phyloP scores from a whole-genome alignment of 2,329 filamentous ascomycete species.

The Penicillium sp. region DNA sequence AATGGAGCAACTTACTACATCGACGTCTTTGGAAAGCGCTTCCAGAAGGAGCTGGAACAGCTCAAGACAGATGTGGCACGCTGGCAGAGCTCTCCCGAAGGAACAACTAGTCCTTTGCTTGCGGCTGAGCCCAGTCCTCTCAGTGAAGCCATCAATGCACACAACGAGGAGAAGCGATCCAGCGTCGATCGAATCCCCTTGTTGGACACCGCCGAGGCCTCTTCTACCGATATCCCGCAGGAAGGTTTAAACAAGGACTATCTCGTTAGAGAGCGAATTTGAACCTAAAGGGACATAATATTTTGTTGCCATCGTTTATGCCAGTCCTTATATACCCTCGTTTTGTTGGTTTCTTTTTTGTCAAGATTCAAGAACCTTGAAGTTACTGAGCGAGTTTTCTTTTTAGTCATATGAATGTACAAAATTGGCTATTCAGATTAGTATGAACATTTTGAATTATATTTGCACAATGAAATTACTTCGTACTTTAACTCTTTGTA shows the following conservation, averaged over 20 bases:
- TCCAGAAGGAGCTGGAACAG: constrained; percentile 92
- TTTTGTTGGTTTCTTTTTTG: not conserved
- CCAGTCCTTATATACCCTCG: constrained; percentile 7
- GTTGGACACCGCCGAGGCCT: constrained; percentile 31
- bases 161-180: constrained; percentile 22
- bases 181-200: constrained; percentile 39
- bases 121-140: constrained; percentile 25
- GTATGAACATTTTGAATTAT: not conserved
- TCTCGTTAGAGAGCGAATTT: constrained; percentile 29
- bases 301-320: not conserved
- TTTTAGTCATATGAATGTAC: not conserved
- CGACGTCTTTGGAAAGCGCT: constrained; percentile 93
- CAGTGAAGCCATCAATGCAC: constrained; percentile 23
- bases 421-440: not conserved
- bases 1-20: constrained; percentile 98
- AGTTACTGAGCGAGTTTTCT: not conserved
- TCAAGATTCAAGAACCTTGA: not conserved
- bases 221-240: constrained; percentile 29
- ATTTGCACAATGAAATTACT: not conserved
- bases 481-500: not conserved
- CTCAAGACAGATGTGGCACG: constrained; percentile 85
- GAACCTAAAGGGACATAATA: constrained; percentile 4
- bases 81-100: constrained; percentile 63
- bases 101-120: constrained; percentile 31
- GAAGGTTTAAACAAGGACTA: constrained; percentile 8